Conservation (phyloP, 2,329 filamentous ascomycete genomes). For the Cladosporium sp. region DNA sequence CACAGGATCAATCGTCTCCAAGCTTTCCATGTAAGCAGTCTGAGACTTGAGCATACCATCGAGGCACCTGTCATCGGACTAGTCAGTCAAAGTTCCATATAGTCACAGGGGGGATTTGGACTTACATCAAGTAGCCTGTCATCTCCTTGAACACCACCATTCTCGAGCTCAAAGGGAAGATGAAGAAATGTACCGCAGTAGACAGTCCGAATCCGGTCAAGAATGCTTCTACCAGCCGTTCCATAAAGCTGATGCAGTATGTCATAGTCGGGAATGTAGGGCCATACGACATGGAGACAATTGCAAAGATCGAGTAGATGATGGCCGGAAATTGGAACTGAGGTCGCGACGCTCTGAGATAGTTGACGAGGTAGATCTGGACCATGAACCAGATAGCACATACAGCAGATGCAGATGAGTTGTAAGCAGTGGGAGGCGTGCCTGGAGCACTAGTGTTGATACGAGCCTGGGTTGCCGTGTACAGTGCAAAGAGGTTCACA, state of each 20-base stretch:
- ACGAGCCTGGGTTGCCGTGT: slow-evolving; percentile 65
- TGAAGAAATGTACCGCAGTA: slow-evolving; percentile 62
- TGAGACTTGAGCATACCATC: slow-evolving; percentile 59
- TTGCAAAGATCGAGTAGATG: slow-evolving; percentile 67
- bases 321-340: slow-evolving; percentile 69
- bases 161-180: slow-evolving; percentile 67
- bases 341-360: slow-evolving; percentile 64
- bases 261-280: slow-evolving; percentile 59
- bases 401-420: slow-evolving; percentile 71
- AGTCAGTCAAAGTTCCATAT: not conserved
- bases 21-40: slow-evolving; percentile 61
- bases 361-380: slow-evolving; percentile 67
- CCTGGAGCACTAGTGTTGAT: slow-evolving; percentile 51
- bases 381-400: slow-evolving; percentile 70
- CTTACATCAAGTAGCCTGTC: slow-evolving; percentile 54
- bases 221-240: slow-evolving; percentile 60
- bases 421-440: slow-evolving; percentile 53
- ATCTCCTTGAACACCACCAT: slow-evolving; percentile 65
- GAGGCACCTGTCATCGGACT: slow-evolving; percentile 45
- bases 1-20: slow-evolving; percentile 58
- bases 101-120: not conserved
- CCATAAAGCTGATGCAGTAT: slow-evolving; percentile 55
- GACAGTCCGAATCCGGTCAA: slow-evolving; percentile 66
- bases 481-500: slow-evolving; percentile 61
- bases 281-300: slow-evolving; percentile 63